phyloP scores from a whole-genome alignment of 352 stramenopile species.

The Plasmopara viticola region DNA sequence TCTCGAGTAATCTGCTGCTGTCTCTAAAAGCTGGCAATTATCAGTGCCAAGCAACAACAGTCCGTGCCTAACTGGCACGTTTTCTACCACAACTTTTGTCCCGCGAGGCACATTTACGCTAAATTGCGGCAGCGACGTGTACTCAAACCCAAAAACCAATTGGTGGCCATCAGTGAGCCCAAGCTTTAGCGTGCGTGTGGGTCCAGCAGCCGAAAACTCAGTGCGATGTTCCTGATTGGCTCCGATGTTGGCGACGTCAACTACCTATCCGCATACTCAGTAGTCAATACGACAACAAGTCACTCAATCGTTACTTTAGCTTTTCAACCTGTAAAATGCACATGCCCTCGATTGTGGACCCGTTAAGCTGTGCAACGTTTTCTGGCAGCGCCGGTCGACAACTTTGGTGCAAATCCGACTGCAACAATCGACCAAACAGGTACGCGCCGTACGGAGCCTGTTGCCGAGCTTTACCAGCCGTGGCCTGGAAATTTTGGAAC shows the following conservation, averaged over 20 bases:
- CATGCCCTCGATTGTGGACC: constrained; percentile 49
- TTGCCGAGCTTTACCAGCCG: constrained; percentile 11
- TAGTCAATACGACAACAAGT: constrained; percentile 1
- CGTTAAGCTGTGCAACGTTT: constrained; percentile 40
- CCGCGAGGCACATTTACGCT: constrained; percentile 46
- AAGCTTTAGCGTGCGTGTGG: constrained; percentile 74
- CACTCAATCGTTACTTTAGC: not conserved
- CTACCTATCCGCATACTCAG: constrained; percentile 33
- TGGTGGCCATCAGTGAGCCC: constrained; percentile 74
- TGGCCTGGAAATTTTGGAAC: constrained; percentile 30
- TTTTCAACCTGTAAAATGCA: constrained; percentile 62
- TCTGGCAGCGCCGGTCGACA: constrained; percentile 51
- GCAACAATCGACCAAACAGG: constrained; percentile 53
- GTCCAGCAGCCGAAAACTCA: constrained; percentile 46
- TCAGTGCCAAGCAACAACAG: constrained; percentile 59
- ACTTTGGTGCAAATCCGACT: constrained; percentile 61
- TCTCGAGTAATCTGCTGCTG: constrained; percentile 21
- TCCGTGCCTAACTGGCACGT: constrained; percentile 64
- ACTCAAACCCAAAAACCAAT: constrained; percentile 73
- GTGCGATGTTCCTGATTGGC: constrained; percentile 68
- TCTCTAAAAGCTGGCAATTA: constrained; percentile 59
- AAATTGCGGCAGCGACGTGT: constrained; percentile 43
- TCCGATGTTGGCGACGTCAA: constrained; percentile 75
- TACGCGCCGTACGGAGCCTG: constrained; percentile 34
- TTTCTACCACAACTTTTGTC: constrained; percentile 63